Evolutionary conservation across 208 protist genomes (phyloP), one percentile per base, ranked within the genome.

Genomic region (Trypanosoma cruzi): DNA sequence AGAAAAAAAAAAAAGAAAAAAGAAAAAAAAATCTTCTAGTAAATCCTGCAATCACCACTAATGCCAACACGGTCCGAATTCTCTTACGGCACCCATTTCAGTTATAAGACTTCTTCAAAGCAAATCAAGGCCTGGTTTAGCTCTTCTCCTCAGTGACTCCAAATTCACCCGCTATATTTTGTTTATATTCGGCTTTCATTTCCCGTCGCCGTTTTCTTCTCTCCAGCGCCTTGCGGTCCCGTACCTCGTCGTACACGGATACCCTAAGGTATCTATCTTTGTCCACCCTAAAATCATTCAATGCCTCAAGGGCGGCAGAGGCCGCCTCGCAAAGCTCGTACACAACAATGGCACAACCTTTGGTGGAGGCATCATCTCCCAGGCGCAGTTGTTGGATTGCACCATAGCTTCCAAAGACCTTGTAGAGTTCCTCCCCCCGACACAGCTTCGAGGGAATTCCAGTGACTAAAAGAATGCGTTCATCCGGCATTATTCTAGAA

Each of bases 311-410:
- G 4, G 90, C 90, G 14, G 78, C 74, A 50, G 75, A 74, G 2
- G 90, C 87, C 3, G 85, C 67, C n/a, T 96, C 90, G 63, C 90
- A 96, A 18, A 86, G 79, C 73, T 96, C 87, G 59, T 96, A 96
- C 1, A 96, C 86, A 32, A 96, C 82, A 78, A 96, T 92, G 49
- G 83, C 86, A 65, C 85, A 96, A 0, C 87, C 86, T 48, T 88
- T 92, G 4, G 90, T 93, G 22, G 87, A 77, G 10, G 68, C 72
- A 57, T 84, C 82, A 53, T 79, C 80, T 0, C 87, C 87, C 14
- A 91, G 71, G 7, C 90, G 82, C 24, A 96, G 75, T 68, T 96
- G 88, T 60, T 90, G 90, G 58, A 96, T 84, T 4, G 81, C 87
- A 24, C 90, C 90, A 63, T 91, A 96, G 49, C 79, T 77, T 48